Percentiles rank a stretch among this genome's conserved stretches.
phyloP scores from a whole-genome alignment of 768 basidiomycete species.

The Kwoniella mangroviensis region DNA sequence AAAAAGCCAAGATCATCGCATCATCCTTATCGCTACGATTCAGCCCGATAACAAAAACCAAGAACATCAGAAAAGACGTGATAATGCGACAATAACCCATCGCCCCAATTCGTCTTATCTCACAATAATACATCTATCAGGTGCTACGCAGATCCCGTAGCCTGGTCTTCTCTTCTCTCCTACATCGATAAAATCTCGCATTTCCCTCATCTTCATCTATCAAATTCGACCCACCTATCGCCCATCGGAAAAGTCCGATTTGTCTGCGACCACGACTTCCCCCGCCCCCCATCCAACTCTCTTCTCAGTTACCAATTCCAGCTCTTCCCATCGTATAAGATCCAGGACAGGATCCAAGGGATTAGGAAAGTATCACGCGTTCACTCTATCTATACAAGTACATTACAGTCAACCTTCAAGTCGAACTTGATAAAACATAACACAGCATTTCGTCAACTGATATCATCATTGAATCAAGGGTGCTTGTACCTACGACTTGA shows the following conservation, averaged over 20 bases:
- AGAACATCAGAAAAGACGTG: slow-evolving; percentile 3
- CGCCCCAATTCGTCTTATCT: neutral
- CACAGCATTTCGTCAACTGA: slow-evolving; percentile 10
- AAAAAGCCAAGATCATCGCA: neutral
- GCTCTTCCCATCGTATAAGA: neutral
- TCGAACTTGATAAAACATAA: neutral
- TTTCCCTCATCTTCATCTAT: neutral
- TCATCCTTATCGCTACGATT: slow-evolving; percentile 6
- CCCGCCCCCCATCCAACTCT: neutral
- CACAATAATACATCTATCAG: neutral
- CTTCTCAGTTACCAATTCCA: neutral
- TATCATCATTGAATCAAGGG: neutral
- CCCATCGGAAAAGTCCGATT: slow-evolving; percentile 1
- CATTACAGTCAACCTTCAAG: neutral
- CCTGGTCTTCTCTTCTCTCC: neutral
- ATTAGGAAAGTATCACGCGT: neutral
- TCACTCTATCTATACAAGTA: neutral
- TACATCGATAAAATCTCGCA: neutral
- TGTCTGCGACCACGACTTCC: neutral
- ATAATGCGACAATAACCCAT: slow-evolving; percentile 16
- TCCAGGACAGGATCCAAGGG: neutral
- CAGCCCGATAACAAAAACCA: neutral
- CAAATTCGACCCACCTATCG: neutral
- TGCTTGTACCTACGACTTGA: neutral
- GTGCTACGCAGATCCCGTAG: slow-evolving; percentile 8